Base-by-base conservation (phyloP, 768 basidiomycete species). In the Suillus occidentalis region DNA sequence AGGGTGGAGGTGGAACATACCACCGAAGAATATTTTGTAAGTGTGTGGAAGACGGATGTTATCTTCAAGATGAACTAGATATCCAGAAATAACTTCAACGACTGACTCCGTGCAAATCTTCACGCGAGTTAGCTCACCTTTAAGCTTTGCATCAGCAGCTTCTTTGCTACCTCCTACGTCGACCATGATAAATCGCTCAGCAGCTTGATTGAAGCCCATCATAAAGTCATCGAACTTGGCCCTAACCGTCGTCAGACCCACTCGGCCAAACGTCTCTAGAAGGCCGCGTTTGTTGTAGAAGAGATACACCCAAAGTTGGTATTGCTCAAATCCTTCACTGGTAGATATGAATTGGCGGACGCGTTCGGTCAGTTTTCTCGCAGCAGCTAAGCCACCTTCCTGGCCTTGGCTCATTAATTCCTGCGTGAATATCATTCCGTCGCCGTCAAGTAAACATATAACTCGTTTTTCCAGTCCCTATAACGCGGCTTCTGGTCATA, bases 91-190 rank as follows among this genome's bases (percentile, higher is more conserved):
- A 59, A 42, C 58, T 42, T 59, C 40, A 59, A 58, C 40, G 25
- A 28, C 40, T 28, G 25, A 28, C 40, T 28, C 25, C 40, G 58
- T 59, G 58, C 39, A 61, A 7, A 58, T 37, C 39, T 42, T 20
- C 39, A 28, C 22, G 10, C 16, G 25, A 31, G 61, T 61, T 43
- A 12, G 52, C 72, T 58, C 68, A 89, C 90, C 87, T 82, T 89
- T 89, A 72, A 91, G 84, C 76, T 91, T 91, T 52, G 86, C 83
- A 73, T 91, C 89, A 36, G 88, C 89, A 4, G 86, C 88, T 79
- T 91, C 90, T 76, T 91, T 91, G 59, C 81, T 85, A 65, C 77
- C 79, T 57, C 90, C 90, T 60, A 89, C 89, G 74, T 91, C 90
- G 39, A 89, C 81, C 77, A 91, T 85, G 60, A 84, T 75, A 72